Evolutionary conservation across 352 stramenopile genomes (phyloP).

Genomic region (Globisporangium perplexum): DNA sequence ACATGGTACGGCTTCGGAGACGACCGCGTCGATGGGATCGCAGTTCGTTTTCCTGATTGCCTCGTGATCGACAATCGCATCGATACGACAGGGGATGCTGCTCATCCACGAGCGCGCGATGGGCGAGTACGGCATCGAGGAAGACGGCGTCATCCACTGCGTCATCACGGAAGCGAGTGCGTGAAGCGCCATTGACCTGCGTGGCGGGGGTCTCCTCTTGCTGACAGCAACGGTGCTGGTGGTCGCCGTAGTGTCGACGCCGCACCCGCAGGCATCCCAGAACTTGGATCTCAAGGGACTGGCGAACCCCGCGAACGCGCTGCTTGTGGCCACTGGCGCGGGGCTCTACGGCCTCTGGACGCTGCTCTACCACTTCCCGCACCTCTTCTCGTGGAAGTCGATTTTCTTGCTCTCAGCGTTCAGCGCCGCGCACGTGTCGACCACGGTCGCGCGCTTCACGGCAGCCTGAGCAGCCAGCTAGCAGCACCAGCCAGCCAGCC

Average conservation of each 20-base stretch:
- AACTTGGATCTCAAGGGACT: conserved; percentile 46
- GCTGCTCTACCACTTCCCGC: conserved; percentile 73
- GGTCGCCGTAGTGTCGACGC: conserved; percentile 19
- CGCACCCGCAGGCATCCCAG: conserved; percentile 35
- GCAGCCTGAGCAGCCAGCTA: neutral
- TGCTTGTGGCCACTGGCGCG: conserved; percentile 57
- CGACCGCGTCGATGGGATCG: neutral
- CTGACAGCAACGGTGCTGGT: neutral
- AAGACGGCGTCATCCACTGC: conserved; percentile 68
- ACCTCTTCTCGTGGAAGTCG: conserved; percentile 74
- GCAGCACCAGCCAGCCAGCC: too few species aligned
- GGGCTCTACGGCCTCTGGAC: conserved; percentile 74
- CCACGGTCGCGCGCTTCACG: conserved; percentile 46
- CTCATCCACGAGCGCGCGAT: conserved; percentile 51
- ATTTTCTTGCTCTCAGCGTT: conserved; percentile 60
- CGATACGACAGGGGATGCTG: conserved; percentile 48
- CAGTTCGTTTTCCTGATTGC: too few species aligned
- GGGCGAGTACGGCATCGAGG: conserved; percentile 75
- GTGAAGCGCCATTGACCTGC: conserved; percentile 11
- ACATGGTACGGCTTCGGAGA: conserved; percentile 36
- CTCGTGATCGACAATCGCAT: neutral
- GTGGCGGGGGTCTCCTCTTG: neutral
- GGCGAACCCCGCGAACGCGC: conserved; percentile 45
- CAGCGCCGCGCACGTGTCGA: conserved; percentile 57
- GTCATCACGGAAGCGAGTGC: conserved; percentile 67